A percentile compares a stretch with the other conserved stretches of the same genome.
These are phyloP conservation scores for Hericium coralloides DNA, from an alignment of 768 basidiomycete species.

Conservation along the genomic window DNA sequence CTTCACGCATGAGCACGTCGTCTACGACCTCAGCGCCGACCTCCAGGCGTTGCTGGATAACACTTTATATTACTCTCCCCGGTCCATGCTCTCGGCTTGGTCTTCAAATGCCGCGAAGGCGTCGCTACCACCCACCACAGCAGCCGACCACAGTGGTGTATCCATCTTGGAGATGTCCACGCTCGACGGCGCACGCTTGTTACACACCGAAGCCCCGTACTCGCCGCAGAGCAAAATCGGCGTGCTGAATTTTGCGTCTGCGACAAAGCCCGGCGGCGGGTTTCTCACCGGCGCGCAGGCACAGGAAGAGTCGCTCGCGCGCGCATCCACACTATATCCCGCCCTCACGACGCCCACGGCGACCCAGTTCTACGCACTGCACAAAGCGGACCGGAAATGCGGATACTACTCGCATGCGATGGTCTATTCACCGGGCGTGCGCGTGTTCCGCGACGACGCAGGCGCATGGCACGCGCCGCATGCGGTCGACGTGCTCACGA, in stretches of 20 bases:
- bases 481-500: conserved; percentile 57
- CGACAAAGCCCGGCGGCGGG: conserved; percentile 68
- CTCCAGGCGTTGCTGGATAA: conserved; percentile 26
- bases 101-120: conserved; percentile 7
- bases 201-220: conserved; percentile 15
- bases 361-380: conserved; percentile 53
- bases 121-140: not conserved
- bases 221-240: conserved; percentile 29
- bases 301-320: conserved; percentile 75
- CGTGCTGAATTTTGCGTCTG: conserved; percentile 70
- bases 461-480: conserved; percentile 50
- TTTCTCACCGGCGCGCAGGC: conserved; percentile 66
- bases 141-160: conserved; percentile 19
- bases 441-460: conserved; percentile 53
- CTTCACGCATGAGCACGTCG: conserved; percentile 21
- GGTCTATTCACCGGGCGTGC: conserved; percentile 60
- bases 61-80: conserved; percentile 47
- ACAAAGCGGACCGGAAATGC: conserved; percentile 34
- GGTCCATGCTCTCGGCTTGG: conserved; percentile 43
- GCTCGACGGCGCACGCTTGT: conserved; percentile 45
- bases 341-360: conserved; percentile 48
- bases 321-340: conserved; percentile 62
- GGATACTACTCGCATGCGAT: conserved; percentile 75
- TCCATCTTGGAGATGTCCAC: conserved; percentile 56
- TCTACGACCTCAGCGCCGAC: conserved; percentile 16